Base-by-base conservation (phyloP, 2,329 filamentous ascomycete genomes). In the Pezicula carpinea region DNA sequence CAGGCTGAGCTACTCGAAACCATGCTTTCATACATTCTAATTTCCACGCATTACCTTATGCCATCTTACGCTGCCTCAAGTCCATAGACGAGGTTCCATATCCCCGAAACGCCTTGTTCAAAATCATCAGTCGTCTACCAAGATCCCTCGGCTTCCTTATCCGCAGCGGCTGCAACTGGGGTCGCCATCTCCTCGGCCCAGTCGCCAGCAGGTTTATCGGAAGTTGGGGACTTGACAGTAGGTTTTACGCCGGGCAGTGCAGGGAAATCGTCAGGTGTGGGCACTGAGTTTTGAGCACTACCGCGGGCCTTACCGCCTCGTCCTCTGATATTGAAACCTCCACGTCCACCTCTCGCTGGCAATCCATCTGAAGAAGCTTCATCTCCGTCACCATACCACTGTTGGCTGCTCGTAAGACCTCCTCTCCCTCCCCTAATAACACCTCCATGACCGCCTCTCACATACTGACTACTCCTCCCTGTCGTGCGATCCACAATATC, bases 121-220 rank as follows among this genome's bases (percentile, higher is more conserved):
- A 13, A 13, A 32, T 36, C 19, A 13, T 29, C 3, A 29, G 13
- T 11, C 13, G 13, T 29, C 26, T 29, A 29, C 44, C 35, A 52
- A 29, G 39, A 6, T 7, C 17, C 46, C 23, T 44, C 22, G 36
- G 14, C 42, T 13, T 29, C 19, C 19, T 36, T 14, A n/a, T 34
- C 14, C 15, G 17, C 18, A 5, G 17, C 18, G 3, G 15, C 53
- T 21, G 59, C 58, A 15, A 57, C 46, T 6, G 57, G 56, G 2
- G 54, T 58, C 35, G 57, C 56, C 58, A 62, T 61, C 39, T 63
- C 60, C 42, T 61, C 59, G 2, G 59, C 59, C 58, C 58, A 62
- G 32, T 60, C 56, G 8, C 49, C 52, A 10, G 49, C 47, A n/a
- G 51, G 47, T 22, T 55, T 53, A 17, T 39, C 44, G 11, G 38